These are phyloP conservation scores for Chrysanthemum makinoi DNA, from an alignment of 129 eudicot genomes.

Conservation along the genomic window DNA sequence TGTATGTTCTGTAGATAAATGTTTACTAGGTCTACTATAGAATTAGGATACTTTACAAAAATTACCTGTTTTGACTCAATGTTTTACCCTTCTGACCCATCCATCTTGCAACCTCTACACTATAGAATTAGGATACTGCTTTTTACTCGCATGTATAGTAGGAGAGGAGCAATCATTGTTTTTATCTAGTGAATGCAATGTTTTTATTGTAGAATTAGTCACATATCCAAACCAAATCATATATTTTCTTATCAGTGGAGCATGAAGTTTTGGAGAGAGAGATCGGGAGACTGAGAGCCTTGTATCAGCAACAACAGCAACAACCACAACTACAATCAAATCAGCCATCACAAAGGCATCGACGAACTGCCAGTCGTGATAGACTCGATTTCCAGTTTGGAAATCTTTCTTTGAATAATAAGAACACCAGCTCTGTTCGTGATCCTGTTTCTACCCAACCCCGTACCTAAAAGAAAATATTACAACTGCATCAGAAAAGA, in stretches of 20 bases:
- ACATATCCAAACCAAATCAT: constrained; percentile 19
- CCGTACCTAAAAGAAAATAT: constrained; percentile 38
- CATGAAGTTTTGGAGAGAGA: constrained; percentile 96
- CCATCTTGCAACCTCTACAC: background rate
- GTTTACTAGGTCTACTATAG: no score
- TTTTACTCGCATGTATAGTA: background rate
- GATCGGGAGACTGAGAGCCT: constrained; percentile 56
- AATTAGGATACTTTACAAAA: no score
- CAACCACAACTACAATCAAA: constrained; percentile 22
- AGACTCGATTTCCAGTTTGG: constrained; percentile 74
- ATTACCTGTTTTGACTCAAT: background rate
- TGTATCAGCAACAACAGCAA: constrained; percentile 75
- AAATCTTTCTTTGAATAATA: constrained; percentile 64
- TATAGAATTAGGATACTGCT: background rate
- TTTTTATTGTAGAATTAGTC: constrained; percentile 6
- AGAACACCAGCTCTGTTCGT: constrained; percentile 43
- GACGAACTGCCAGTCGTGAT: constrained; percentile 67
- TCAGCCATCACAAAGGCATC: constrained; percentile 47
- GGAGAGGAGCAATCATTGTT: background rate
- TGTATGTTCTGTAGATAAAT: no score
- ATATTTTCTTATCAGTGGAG: constrained; percentile 56
- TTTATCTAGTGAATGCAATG: constrained; percentile 1
- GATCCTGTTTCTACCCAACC: constrained; percentile 68
- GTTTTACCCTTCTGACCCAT: background rate
- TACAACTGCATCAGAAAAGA: constrained; percentile 1